These are phyloP conservation scores for Carnegiea gigantea DNA, from an alignment of 179 eudicot species.

Conservation along the genomic window DNA sequence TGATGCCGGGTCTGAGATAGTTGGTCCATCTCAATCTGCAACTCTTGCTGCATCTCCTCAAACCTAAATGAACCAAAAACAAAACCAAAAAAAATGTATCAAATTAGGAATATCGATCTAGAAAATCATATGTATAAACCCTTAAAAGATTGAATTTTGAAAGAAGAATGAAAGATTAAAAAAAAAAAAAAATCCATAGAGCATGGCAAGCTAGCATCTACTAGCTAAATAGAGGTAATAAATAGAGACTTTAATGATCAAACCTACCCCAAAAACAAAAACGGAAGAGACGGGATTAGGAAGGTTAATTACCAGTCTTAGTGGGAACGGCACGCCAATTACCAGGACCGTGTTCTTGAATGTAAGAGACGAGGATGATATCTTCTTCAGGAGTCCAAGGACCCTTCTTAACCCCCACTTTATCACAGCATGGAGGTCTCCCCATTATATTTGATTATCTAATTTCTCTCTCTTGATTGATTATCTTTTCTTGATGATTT, in stretches of 20 bases:
- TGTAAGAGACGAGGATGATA: too few species aligned
- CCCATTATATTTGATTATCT: slow-evolving; percentile 41
- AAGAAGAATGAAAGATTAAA: neutral
- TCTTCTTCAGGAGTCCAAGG: too few species aligned
- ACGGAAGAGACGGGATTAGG: too few species aligned
- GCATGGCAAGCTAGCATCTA: neutral
- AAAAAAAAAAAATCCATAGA: too few species aligned
- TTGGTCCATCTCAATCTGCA: slow-evolving; percentile 92
- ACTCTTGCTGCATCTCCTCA: slow-evolving; percentile 83
- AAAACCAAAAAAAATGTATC: neutral
- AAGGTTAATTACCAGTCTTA: slow-evolving; percentile 42
- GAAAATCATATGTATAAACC: too few species aligned
- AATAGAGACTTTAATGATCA: slow-evolving; percentile 47
- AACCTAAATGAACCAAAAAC: slow-evolving; percentile 34
- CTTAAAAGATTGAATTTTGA: neutral
- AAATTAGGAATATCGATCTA: too few species aligned
- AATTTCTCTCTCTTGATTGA: too few species aligned
- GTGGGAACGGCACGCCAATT: slow-evolving; percentile 83
- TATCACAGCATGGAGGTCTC: slow-evolving; percentile 81
- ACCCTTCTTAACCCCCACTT: slow-evolving; percentile 66
- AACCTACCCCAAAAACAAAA: slow-evolving; percentile 26
- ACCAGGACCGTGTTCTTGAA: slow-evolving; percentile 61
- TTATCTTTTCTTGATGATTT: too few species aligned
- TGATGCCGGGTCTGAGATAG: slow-evolving; percentile 75
- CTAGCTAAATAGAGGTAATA: slow-evolving; percentile 22